A percentile compares a stretch with the other conserved stretches of the same genome.
These are phyloP conservation scores for Grosmannia serpens DNA, from an alignment of 2,329 filamentous ascomycete genomes.

Conservation along the genomic window DNA sequence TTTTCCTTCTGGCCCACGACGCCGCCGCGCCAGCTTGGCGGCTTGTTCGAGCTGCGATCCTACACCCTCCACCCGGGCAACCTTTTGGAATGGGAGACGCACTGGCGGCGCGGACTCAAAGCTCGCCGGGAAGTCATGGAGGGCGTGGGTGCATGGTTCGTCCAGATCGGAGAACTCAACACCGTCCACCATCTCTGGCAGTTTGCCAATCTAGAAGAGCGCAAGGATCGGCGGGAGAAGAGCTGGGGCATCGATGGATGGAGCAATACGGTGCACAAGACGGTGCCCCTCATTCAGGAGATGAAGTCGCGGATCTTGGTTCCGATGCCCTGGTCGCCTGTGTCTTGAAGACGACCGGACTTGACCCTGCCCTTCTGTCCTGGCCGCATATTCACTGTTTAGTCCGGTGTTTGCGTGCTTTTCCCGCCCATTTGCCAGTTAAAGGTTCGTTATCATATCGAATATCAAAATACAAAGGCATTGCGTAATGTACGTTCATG, in stretches of 20 bases:
- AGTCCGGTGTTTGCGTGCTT: not conserved
- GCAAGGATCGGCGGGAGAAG: slow-evolving; percentile 79
- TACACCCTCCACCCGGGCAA: slow-evolving; percentile 96
- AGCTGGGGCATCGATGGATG: slow-evolving; percentile 93
- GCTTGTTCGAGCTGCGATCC: slow-evolving; percentile 89
- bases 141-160: slow-evolving; percentile 95
- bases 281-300: slow-evolving; percentile 86
- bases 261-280: slow-evolving; percentile 97
- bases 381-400: not conserved
- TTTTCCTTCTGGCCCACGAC: slow-evolving; percentile 99
- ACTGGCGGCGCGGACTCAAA: slow-evolving; percentile 87
- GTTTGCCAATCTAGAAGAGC: slow-evolving; percentile 91
- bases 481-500: not conserved
- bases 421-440: not conserved
- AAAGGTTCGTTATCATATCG: not conserved
- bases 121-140: slow-evolving; percentile 96
- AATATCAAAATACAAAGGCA: not conserved
- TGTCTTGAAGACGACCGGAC: slow-evolving; percentile 44
- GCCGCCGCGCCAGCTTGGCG: slow-evolving; percentile 76
- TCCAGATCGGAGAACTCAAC: slow-evolving; percentile 94
- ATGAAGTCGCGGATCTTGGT: slow-evolving; percentile 94
- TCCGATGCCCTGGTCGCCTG: slow-evolving; percentile 93
- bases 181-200: slow-evolving; percentile 98
- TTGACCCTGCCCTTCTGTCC: not conserved
- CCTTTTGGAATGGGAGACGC: slow-evolving; percentile 94